These are phyloP conservation scores for grape (Vitis vinifera) DNA, from an alignment of 164 flowering plant genomes.

Conservation along the genomic window DNA sequence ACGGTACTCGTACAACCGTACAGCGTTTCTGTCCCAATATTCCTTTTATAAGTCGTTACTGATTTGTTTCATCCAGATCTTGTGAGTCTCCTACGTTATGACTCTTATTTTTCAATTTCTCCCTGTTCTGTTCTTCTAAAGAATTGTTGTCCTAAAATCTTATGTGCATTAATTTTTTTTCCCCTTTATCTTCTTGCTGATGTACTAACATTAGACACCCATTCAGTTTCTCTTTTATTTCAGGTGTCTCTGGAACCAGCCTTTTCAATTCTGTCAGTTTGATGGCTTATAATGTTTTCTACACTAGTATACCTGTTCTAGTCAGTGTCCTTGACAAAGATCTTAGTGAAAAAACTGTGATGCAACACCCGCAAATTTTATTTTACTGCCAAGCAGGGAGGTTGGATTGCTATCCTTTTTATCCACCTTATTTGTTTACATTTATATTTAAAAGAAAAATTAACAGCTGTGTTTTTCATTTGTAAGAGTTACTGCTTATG, in stretches of 20 bases:
- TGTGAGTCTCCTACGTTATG: conserved; percentile 55
- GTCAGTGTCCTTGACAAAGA: conserved; percentile 94
- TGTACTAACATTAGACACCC: conserved; percentile 33
- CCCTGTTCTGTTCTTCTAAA: not conserved
- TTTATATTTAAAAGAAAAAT: not conserved
- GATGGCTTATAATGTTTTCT: conserved; percentile 99
- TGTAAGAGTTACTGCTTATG: not conserved
- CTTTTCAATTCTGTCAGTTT: conserved; percentile 95
- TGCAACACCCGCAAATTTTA: conserved; percentile 96
- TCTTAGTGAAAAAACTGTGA: conserved; percentile 93
- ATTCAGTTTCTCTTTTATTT: conserved; percentile 90
- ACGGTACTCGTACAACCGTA: conserved; percentile 96
- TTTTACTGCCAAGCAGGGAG: conserved; percentile 99
- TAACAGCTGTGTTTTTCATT: not conserved
- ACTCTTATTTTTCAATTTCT: not conserved
- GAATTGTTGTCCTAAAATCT: not conserved
- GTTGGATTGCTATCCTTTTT: conserved; percentile 28
- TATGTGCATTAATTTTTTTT: not conserved
- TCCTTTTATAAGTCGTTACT: conserved; percentile 93
- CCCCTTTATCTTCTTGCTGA: not conserved
- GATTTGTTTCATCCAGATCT: conserved; percentile 94
- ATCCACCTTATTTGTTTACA: not conserved
- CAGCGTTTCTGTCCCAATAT: conserved; percentile 95
- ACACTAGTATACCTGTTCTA: conserved; percentile 93
- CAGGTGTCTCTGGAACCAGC: conserved; percentile 98